Evolutionary conservation across 352 stramenopile genomes (phyloP).

Genomic region (Peronospora belbahrii): DNA sequence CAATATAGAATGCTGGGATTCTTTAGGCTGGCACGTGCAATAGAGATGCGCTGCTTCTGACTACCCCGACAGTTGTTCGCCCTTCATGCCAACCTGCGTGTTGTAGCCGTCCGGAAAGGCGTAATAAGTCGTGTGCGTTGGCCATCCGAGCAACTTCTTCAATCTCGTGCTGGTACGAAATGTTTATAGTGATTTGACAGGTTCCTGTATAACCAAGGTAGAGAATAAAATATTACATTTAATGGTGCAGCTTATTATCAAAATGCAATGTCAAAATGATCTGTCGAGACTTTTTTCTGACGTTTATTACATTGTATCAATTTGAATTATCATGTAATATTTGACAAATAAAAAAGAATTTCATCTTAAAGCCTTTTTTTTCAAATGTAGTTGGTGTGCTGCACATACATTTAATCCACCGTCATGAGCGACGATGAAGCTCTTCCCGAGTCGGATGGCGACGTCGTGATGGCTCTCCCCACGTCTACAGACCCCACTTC

Average conservation of each 20-base stretch:
- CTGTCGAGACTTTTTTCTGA: too few relatives aligned
- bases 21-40: constrained; percentile 87
- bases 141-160: background rate
- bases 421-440: background rate
- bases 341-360: too few relatives aligned
- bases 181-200: too few relatives aligned
- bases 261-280: too few relatives aligned
- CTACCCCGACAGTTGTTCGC: constrained; percentile 69
- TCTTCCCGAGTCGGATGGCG: constrained; percentile 2
- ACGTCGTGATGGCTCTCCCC: constrained; percentile 13
- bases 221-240: too few relatives aligned
- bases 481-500: background rate
- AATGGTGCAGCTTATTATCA: too few relatives aligned
- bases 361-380: too few relatives aligned
- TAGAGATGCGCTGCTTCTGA: constrained; percentile 84
- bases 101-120: constrained; percentile 87
- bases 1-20: constrained; percentile 79
- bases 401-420: background rate
- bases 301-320: too few relatives aligned
- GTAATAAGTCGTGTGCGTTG: background rate
- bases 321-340: too few relatives aligned
- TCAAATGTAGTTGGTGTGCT: too few relatives aligned
- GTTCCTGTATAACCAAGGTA: too few relatives aligned
- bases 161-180: too few relatives aligned
- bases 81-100: constrained; percentile 91